Evolutionary conservation across 2,329 filamentous ascomycete species (phyloP).

Genomic region (Cordyceps cicadae): DNA sequence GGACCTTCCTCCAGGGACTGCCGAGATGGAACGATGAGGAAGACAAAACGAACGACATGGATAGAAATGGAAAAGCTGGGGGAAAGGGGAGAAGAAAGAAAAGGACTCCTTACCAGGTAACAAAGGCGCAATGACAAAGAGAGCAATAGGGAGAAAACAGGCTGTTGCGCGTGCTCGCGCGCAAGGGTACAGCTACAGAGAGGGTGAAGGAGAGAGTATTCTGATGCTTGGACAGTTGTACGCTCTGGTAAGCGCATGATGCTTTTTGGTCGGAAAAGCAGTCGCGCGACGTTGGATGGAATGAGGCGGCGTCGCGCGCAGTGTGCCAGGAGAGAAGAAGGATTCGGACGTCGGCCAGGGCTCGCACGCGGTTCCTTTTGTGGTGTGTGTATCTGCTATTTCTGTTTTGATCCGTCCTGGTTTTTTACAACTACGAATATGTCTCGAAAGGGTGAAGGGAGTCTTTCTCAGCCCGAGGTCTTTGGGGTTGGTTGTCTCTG

Average conservation of each 20-base stretch:
- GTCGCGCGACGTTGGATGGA: neutral
- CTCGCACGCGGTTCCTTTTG: neutral
- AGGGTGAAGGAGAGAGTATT: neutral
- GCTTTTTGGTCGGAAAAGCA: neutral
- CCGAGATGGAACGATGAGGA: neutral
- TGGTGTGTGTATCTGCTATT: neutral
- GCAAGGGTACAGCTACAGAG: neutral
- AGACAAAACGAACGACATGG: neutral
- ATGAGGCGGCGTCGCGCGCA: neutral
- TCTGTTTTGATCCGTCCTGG: neutral
- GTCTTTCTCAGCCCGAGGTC: neutral
- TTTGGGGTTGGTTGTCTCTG: conserved; percentile 10
- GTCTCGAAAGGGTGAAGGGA: conserved; percentile 1
- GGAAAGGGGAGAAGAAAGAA: neutral
- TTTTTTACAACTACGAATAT: conserved; percentile 11
- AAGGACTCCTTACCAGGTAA: neutral
- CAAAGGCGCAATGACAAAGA: neutral
- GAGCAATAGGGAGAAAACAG: neutral
- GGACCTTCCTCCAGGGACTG: neutral
- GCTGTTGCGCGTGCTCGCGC: neutral
- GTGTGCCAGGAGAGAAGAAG: neutral
- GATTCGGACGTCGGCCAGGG: neutral
- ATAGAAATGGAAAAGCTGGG: neutral
- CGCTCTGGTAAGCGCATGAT: conserved; percentile 4
- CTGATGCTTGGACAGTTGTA: neutral